Percentiles rank a stretch among this genome's conserved stretches.
These are phyloP conservation scores for Russula virescens DNA, from an alignment of 768 basidiomycete genomes.

Conservation along the genomic window DNA sequence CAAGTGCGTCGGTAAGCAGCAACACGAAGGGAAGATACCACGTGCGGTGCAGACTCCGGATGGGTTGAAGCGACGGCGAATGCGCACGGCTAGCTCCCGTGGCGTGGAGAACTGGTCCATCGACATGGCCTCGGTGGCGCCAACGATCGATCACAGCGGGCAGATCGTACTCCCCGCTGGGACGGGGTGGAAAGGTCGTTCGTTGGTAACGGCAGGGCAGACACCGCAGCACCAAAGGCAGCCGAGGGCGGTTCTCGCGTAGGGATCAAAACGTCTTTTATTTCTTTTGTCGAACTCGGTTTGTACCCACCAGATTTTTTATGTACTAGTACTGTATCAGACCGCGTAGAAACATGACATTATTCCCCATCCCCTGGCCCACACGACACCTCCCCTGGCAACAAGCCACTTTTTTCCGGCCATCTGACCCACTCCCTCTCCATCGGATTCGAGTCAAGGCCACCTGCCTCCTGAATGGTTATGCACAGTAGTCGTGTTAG, in stretches of 20 bases:
- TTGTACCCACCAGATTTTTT: not conserved
- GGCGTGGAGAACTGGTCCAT: constrained; percentile 13
- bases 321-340: no score
- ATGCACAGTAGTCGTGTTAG: no score
- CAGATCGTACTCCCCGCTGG: constrained; percentile 23
- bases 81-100: constrained; percentile 16
- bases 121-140: not conserved
- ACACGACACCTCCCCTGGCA: no score
- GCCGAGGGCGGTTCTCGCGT: not conserved
- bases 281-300: not conserved
- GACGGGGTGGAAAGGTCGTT: constrained; percentile 22
- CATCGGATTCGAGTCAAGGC: no score
- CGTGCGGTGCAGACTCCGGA: constrained; percentile 6
- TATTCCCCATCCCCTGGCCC: no score
- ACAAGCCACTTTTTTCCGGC: no score
- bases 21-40: not conserved
- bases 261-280: not conserved
- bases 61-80: constrained; percentile 15
- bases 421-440: no score
- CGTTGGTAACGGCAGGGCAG: not conserved
- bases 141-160: constrained; percentile 8
- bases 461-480: no score
- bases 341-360: not conserved
- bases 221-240: not conserved
- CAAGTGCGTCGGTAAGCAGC: not conserved